phyloP scores from a whole-genome alignment of 202 grass and related monocot species.

The Alloteropsis angusta region DNA sequence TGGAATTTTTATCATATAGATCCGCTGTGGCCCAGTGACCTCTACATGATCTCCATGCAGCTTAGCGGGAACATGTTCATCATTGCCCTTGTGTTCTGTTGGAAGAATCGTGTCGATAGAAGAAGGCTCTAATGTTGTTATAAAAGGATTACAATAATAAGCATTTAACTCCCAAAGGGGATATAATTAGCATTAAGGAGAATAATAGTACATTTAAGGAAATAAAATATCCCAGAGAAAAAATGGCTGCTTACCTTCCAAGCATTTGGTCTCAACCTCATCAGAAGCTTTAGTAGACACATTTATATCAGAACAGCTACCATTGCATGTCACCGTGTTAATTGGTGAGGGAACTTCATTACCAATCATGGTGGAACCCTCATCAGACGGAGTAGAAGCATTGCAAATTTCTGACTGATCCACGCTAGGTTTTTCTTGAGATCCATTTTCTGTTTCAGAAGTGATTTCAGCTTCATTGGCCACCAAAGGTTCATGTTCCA shows the following conservation, averaged over 20 bases:
- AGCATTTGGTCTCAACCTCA: constrained; percentile 24
- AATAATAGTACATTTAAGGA: not conserved
- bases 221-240: not conserved
- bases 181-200: not conserved
- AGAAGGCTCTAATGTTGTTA: constrained; percentile 13
- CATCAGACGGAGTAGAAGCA: not conserved
- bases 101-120: not conserved
- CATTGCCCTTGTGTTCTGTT: constrained; percentile 8
- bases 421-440: not conserved
- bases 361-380: not conserved
- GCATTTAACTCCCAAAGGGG: not conserved
- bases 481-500: constrained; percentile 16
- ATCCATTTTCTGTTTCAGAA: constrained; percentile 1
- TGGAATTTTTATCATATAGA: constrained; percentile 57
- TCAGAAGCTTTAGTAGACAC: constrained; percentile 22
- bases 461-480: not conserved
- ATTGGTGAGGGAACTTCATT: not conserved
- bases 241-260: constrained; percentile 30
- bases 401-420: not conserved
- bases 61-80: not conserved
- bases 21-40: constrained; percentile 9
- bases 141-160: not conserved
- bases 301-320: constrained; percentile 12
- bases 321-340: not conserved
- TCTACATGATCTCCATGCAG: constrained; percentile 20